Evolutionary conservation across 805 yeast genomes (phyloP).

Genomic region (Yarrowia sp.): DNA sequence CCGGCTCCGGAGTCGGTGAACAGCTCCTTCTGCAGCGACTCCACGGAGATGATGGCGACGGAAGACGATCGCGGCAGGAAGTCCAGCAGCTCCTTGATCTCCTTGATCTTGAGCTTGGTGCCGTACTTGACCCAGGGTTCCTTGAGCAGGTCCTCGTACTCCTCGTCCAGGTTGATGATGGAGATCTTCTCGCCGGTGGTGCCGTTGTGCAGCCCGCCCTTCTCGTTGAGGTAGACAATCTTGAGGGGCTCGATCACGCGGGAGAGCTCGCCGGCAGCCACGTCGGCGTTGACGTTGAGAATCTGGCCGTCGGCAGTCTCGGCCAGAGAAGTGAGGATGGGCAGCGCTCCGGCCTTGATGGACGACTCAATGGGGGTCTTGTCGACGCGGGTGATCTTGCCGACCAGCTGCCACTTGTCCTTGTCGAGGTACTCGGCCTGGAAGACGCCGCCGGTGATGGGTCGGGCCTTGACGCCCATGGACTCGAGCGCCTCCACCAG

Average conservation of each 20-base stretch:
- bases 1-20: conserved; percentile 99
- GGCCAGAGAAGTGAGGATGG: conserved; percentile 92
- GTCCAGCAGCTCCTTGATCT: conserved; percentile 89
- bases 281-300: conserved; percentile 96
- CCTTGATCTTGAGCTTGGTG: conserved; percentile 93
- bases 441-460: conserved; percentile 97
- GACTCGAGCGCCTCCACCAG: conserved; percentile 93
- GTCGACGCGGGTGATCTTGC: conserved; percentile 80
- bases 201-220: conserved; percentile 96
- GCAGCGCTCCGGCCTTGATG: conserved; percentile 93
- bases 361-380: conserved; percentile 90
- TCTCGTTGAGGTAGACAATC: conserved; percentile 93
- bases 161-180: conserved; percentile 91
- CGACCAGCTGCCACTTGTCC: conserved; percentile 89
- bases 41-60: conserved; percentile 94
- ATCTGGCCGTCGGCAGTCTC: conserved; percentile 97
- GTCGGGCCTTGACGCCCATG: conserved; percentile 97
- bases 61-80: conserved; percentile 95
- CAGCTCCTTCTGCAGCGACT: conserved; percentile 92
- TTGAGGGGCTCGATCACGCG: conserved; percentile 95
- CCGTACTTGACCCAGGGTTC: conserved; percentile 99
- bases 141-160: conserved; percentile 79
- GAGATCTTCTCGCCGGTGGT: conserved; percentile 86
- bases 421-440: conserved; percentile 88
- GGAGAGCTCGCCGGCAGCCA: conserved; percentile 97